These are phyloP conservation scores for Taiwanofungus camphoratus DNA, from an alignment of 1,284 basidiomycete species.

Conservation along the genomic window DNA sequence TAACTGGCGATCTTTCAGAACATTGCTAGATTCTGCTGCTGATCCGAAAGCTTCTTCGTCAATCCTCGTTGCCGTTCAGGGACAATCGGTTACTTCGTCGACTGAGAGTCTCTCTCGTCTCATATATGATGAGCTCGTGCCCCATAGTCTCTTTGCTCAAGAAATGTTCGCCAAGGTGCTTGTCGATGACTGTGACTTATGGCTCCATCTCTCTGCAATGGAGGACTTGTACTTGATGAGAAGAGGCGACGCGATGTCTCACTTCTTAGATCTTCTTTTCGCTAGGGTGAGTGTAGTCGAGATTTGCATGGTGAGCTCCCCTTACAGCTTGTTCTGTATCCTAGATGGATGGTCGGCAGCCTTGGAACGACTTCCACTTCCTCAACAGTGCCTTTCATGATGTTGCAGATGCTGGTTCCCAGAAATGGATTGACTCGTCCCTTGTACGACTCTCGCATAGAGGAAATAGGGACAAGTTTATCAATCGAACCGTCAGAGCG, in stretches of 20 bases:
- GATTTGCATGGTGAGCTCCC: neutral
- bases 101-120: constrained; percentile 54
- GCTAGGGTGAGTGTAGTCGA: constrained; percentile 45
- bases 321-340: neutral
- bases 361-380: constrained; percentile 82
- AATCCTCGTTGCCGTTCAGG: neutral
- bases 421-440: constrained; percentile 61
- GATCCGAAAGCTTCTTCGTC: neutral
- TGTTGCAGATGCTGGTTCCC: constrained; percentile 44
- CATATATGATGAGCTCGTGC: constrained; percentile 58
- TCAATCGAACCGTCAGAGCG: constrained; percentile 48
- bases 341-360: constrained; percentile 66
- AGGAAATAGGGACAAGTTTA: constrained; percentile 37
- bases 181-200: constrained; percentile 65
- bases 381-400: constrained; percentile 75
- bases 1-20: constrained; percentile 26
- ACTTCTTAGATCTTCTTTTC: constrained; percentile 69
- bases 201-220: constrained; percentile 63
- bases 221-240: constrained; percentile 74
- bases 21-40: constrained; percentile 5
- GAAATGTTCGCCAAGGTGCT: constrained; percentile 52
- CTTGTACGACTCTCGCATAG: constrained; percentile 72
- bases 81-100: constrained; percentile 30
- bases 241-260: constrained; percentile 64
- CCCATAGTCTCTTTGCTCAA: constrained; percentile 53